Conservation (phyloP, 805 yeast genomes). For the Middelhovenomyces tepae region DNA sequence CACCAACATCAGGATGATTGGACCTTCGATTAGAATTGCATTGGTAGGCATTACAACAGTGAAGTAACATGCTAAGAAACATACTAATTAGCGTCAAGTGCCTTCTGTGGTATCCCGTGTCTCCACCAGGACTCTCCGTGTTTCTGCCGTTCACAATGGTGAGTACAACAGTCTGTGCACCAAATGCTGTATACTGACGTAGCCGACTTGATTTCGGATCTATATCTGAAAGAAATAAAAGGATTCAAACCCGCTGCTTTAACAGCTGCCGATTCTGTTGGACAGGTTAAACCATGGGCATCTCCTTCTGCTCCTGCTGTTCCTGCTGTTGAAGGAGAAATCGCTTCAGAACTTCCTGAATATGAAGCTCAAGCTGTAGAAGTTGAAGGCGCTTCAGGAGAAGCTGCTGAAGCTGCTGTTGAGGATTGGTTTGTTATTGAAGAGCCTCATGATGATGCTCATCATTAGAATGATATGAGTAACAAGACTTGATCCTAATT, state of each 20-base stretch:
- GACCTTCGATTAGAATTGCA: too few relatives aligned
- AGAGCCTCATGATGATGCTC: slow-evolving; percentile 14
- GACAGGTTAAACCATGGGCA: slow-evolving; percentile 73
- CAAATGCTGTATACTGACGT: too few relatives aligned
- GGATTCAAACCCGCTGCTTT: slow-evolving; percentile 78
- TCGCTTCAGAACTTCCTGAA: slow-evolving; percentile 41
- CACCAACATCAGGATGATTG: too few relatives aligned
- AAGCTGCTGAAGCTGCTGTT: slow-evolving; percentile 16
- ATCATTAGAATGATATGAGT: too few relatives aligned
- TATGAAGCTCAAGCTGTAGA: slow-evolving; percentile 39
- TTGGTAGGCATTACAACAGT: too few relatives aligned
- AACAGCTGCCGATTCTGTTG: slow-evolving; percentile 64
- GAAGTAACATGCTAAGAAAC: too few relatives aligned
- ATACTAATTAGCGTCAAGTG: too few relatives aligned
- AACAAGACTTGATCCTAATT: too few relatives aligned
- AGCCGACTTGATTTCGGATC: slow-evolving; percentile 66
- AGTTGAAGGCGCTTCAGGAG: slow-evolving; percentile 22
- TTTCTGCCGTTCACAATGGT: too few relatives aligned
- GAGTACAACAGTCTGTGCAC: too few relatives aligned
- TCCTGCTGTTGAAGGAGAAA: slow-evolving; percentile 79
- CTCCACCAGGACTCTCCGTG: too few relatives aligned
- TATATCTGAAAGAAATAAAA: slow-evolving; percentile 80
- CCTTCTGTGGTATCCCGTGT: too few relatives aligned
- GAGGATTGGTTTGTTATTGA: slow-evolving; percentile 38
- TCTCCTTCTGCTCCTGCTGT: slow-evolving; percentile 69